Percentiles rank a stretch among this genome's conserved stretches.
Evolutionary conservation across 345 rosid genomes (phyloP).

Genomic region (Cardamine resedifolia): DNA sequence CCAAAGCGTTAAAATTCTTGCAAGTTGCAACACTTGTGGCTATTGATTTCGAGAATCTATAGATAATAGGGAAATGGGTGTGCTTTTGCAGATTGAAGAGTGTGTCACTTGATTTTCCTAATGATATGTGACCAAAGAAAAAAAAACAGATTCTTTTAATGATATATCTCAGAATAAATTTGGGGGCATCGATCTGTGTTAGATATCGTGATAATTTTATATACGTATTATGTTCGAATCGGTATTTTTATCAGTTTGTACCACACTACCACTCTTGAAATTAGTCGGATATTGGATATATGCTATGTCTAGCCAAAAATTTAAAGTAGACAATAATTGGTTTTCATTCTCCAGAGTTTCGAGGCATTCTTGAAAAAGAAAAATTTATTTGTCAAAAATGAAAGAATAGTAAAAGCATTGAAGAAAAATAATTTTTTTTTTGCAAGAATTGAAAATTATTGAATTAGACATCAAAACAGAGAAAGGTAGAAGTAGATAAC

Average conservation of each 20-base stretch:
- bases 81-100: neutral
- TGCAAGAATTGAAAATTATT: no score
- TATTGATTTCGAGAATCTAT: neutral
- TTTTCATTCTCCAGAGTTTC: neutral
- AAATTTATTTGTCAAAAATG: no score
- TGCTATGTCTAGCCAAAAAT: neutral
- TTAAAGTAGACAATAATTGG: neutral
- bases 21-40: conserved; percentile 13
- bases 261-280: neutral
- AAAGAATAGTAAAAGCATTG: no score
- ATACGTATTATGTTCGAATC: neutral
- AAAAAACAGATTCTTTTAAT: neutral
- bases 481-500: no score
- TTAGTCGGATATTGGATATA: neutral
- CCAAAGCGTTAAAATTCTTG: neutral
- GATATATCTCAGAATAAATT: neutral
- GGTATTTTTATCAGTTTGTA: neutral
- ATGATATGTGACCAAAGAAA: neutral
- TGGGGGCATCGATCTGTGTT: no score
- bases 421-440: no score
- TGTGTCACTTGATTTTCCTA: neutral
- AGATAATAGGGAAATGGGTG: neutral
- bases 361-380: no score
- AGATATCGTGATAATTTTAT: neutral
- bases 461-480: no score